A percentile compares a stretch with the other conserved stretches of the same genome.
phyloP scores from a whole-genome alignment of 768 basidiomycete species.

The Mycena haematopus region DNA sequence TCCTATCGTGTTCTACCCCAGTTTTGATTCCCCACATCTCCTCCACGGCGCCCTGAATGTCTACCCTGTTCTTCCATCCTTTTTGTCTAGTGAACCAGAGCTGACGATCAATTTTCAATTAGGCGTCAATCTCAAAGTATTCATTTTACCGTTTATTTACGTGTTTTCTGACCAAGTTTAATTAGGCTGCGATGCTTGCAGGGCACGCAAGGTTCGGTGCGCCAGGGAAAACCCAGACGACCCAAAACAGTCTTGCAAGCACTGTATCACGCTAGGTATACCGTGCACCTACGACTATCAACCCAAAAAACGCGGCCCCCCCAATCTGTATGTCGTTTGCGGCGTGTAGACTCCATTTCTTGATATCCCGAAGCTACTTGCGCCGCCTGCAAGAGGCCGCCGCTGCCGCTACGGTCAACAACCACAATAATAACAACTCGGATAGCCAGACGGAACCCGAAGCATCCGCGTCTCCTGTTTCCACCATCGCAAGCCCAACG shows the following conservation, averaged over 20 bases:
- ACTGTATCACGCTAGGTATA: constrained; percentile 82
- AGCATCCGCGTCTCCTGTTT: constrained; percentile 51
- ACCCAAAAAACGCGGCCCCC: constrained; percentile 92
- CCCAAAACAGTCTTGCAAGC: constrained; percentile 82
- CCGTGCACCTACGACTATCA: constrained; percentile 92
- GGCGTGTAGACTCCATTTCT: neutral
- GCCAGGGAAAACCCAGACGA: constrained; percentile 82
- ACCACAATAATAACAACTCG: constrained; percentile 25
- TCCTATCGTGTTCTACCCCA: constrained; percentile 36
- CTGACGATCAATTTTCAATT: constrained; percentile 43
- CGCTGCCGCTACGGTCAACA: constrained; percentile 55
- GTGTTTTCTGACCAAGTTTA: constrained; percentile 30
- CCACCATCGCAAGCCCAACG: constrained; percentile 55
- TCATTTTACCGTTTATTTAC: constrained; percentile 38
- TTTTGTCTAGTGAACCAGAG: constrained; percentile 33
- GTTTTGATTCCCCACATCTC: constrained; percentile 46
- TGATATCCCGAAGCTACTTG: constrained; percentile 60
- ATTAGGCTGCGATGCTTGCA: constrained; percentile 84
- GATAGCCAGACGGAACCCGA: constrained; percentile 43
- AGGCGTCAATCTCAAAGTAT: constrained; percentile 88
- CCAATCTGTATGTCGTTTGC: constrained; percentile 72
- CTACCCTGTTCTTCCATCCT: constrained; percentile 32
- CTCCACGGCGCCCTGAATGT: constrained; percentile 35
- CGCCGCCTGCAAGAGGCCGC: constrained; percentile 82
- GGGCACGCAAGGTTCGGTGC: constrained; percentile 87